Conservation (phyloP, 257 asterid species). For the Scutellaria barbata region DNA sequence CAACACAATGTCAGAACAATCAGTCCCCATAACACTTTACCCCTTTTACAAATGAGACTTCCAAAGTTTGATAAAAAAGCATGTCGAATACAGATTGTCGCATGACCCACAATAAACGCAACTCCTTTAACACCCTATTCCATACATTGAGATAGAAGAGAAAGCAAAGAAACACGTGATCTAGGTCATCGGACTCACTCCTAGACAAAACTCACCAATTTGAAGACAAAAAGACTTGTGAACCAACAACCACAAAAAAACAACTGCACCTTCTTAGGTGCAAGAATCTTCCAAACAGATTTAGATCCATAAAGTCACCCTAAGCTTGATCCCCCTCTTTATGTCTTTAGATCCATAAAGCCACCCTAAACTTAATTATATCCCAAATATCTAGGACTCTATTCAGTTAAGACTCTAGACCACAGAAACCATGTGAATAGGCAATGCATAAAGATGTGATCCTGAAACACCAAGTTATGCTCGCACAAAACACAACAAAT, state of each 20-base stretch:
- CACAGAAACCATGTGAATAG: background rate
- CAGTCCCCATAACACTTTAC: background rate
- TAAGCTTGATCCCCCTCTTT: background rate
- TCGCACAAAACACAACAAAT: background rate
- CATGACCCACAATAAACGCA: background rate
- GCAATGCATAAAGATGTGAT: background rate
- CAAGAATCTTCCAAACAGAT: background rate
- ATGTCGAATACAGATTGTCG: background rate
- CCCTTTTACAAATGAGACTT: background rate
- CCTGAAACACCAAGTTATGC: background rate
- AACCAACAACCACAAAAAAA: background rate
- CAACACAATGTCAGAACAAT: background rate
- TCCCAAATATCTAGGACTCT: background rate
- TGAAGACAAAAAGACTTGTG: background rate
- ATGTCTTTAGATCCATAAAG: conserved; percentile 2
- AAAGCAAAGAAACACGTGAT: background rate
- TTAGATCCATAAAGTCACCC: background rate
- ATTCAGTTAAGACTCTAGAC: background rate
- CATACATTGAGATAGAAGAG: background rate
- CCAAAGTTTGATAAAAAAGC: background rate
- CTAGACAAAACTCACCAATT: background rate
- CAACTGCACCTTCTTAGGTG: background rate
- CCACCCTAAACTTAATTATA: background rate
- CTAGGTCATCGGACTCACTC: background rate
- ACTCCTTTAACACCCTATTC: background rate